phyloP scores from a whole-genome alignment of 2,329 filamentous ascomycete genomes.

The Xylaria sp. region DNA sequence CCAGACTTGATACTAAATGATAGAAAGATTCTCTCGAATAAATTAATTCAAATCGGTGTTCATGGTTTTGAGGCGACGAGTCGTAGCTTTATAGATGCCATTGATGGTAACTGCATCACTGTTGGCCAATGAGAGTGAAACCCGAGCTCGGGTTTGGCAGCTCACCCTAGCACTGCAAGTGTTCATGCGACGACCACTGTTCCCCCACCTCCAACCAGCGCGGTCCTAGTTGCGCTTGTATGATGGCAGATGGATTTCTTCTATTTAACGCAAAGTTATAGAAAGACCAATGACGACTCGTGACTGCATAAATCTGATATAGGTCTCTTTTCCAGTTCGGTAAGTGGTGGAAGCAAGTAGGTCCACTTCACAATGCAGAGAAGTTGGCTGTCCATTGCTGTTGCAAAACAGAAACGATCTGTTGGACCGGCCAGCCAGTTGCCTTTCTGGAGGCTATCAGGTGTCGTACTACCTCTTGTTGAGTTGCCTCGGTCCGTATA shows the following conservation, averaged over 20 bases:
- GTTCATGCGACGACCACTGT: constrained; percentile 18
- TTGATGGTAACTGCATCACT: constrained; percentile 3
- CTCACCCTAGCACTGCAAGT: constrained; percentile 25
- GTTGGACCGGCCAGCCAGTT: constrained; percentile 55
- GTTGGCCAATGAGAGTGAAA: constrained; percentile 41
- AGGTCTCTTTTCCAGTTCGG: neutral
- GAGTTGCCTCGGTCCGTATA: constrained; percentile 44
- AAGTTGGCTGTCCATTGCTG: constrained; percentile 41
- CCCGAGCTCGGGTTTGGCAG: constrained; percentile 49
- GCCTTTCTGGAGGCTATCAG: constrained; percentile 50
- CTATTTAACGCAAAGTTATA: neutral
- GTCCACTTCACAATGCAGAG: constrained; percentile 7
- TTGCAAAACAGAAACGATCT: constrained; percentile 50
- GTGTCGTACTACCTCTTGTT: constrained; percentile 50
- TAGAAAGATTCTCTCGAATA: neutral
- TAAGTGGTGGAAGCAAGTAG: neutral
- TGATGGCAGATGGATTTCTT: neutral
- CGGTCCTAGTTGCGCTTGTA: neutral
- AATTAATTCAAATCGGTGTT: neutral
- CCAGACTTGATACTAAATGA: neutral
- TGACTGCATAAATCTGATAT: neutral
- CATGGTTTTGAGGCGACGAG: constrained; percentile 11
- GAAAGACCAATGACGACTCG: neutral
- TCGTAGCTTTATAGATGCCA: constrained; percentile 28
- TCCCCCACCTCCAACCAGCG: constrained; percentile 17